Evolutionary conservation across 1,139 yeast species (phyloP).

Genomic region (Taiozyma sp.): DNA sequence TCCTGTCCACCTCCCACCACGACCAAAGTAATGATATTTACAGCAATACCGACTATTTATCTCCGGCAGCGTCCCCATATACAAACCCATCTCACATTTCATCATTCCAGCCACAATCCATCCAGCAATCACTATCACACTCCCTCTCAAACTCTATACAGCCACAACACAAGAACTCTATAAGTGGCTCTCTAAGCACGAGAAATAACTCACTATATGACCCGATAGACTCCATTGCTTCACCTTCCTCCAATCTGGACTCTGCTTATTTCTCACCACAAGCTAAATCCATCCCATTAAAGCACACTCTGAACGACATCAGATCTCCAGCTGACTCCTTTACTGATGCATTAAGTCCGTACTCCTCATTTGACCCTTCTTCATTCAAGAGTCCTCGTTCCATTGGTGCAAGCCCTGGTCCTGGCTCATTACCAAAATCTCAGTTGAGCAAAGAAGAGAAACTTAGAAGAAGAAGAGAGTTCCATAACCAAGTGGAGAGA

Average conservation of each 20-base stretch:
- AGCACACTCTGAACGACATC: background rate
- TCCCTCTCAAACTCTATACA: conserved; percentile 3
- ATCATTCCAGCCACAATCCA: conserved; percentile 19
- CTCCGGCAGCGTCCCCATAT: conserved; percentile 22
- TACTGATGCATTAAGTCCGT: conserved; percentile 22
- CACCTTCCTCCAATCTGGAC: conserved; percentile 15
- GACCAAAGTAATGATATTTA: background rate
- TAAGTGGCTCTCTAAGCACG: conserved; percentile 2
- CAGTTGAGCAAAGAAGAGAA: conserved; percentile 62
- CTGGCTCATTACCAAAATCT: conserved; percentile 35
- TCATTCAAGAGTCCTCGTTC: conserved; percentile 22
- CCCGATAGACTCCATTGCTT: conserved; percentile 16
- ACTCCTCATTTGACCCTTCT: conserved; percentile 21
- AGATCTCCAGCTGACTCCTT: conserved; percentile 13
- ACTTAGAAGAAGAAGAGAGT: conserved; percentile 62
- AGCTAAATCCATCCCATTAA: conserved; percentile 13
- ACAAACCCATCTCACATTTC: conserved; percentile 12
- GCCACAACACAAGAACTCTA: conserved; percentile 4
- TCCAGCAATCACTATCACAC: background rate
- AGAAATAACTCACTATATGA: conserved; percentile 22
- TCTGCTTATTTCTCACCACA: conserved; percentile 23
- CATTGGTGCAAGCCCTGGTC: conserved; percentile 21
- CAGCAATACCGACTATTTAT: conserved; percentile 8
- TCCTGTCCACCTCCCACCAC: background rate
- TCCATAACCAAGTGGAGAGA: conserved; percentile 79